These are phyloP conservation scores for Lyophyllum semitale DNA, from an alignment of 768 basidiomycete genomes.

Conservation along the genomic window DNA sequence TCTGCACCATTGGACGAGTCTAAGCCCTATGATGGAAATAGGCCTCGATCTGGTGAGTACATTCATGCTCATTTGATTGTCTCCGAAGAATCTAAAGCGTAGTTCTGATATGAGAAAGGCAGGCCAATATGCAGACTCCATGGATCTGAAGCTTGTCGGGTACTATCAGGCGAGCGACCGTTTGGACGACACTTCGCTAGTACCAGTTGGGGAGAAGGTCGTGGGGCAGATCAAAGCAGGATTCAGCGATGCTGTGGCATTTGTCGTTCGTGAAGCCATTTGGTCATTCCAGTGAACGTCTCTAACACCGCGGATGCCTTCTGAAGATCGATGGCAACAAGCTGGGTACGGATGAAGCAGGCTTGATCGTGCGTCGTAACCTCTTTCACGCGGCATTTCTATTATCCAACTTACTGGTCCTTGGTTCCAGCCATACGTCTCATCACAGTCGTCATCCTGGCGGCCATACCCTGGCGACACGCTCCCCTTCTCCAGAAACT, in stretches of 20 bases:
- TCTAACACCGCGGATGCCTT: slow-evolving; percentile 8
- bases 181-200: slow-evolving; percentile 59
- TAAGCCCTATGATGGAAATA: slow-evolving; percentile 87
- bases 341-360: slow-evolving; percentile 52
- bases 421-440: slow-evolving; percentile 51
- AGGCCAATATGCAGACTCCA: slow-evolving; percentile 55
- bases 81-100: neutral
- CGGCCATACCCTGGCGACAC: slow-evolving; percentile 40
- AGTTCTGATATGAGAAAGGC: slow-evolving; percentile 42
- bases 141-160: slow-evolving; percentile 58
- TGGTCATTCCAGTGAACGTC: neutral
- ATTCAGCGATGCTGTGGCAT: slow-evolving; percentile 64
- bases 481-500: slow-evolving; percentile 45
- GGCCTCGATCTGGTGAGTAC: slow-evolving; percentile 71
- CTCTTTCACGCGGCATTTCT: neutral
- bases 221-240: slow-evolving; percentile 52
- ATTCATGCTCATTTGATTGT: neutral
- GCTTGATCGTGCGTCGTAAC: slow-evolving; percentile 54
- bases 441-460: slow-evolving; percentile 45
- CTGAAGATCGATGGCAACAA: slow-evolving; percentile 62
- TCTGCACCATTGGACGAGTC: slow-evolving; percentile 82
- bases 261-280: slow-evolving; percentile 54
- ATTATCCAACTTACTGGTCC: neutral
- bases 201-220: slow-evolving; percentile 67
- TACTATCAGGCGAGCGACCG: slow-evolving; percentile 77